Base-by-base conservation (phyloP, 108 stramenopile genomes). In the Discostella pseudostelligera region DNA sequence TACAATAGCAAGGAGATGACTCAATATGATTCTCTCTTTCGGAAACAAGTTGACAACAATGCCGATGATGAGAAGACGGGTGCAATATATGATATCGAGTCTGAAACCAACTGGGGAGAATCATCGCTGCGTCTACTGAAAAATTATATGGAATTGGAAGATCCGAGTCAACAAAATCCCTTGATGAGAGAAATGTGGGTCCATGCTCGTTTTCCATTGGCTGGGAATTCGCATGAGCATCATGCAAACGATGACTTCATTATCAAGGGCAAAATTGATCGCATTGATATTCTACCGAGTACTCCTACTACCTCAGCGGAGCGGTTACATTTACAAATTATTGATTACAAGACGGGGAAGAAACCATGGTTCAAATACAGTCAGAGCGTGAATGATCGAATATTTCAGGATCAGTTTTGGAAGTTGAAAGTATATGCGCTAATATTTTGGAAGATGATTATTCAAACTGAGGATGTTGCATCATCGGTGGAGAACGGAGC, bases 321-420 rank as follows among this genome's bases (percentile, higher is more conserved):
- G 36, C 62, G 74, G 64, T 76, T 83, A 8, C 60, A 65, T 6
- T 51, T 92, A 42, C 77, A 79, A 63, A 80, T 95, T 29, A 73
- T 87, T 10, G 94, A 95, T 64, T 92, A 95, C 82, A 95, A 95
- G 57, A 88, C 94, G 8, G 94, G 94, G 16, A 95, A 95, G 70
- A 84, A 87, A 21, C 94, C 94, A 10, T 44, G 81, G 53, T 79
- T 95, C 44, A 92, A 95, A 57, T 95, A 95, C 69, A 81, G 85
- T 2, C 64, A 74, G 0, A 39, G 64, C 17, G 79, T 85, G 45
- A 92, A 95, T 78, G 79, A 89, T 24, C 59, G 78, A 11, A 94
- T 94, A 62, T 74, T 72, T 4, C 46, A 85, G 6, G 87, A 95
- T 64, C 62, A 81, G 3, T 90, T 95, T 71, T 90, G 78, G 62